Base-by-base conservation (phyloP, 129 eudicot genomes). In the Apium graveolens region DNA sequence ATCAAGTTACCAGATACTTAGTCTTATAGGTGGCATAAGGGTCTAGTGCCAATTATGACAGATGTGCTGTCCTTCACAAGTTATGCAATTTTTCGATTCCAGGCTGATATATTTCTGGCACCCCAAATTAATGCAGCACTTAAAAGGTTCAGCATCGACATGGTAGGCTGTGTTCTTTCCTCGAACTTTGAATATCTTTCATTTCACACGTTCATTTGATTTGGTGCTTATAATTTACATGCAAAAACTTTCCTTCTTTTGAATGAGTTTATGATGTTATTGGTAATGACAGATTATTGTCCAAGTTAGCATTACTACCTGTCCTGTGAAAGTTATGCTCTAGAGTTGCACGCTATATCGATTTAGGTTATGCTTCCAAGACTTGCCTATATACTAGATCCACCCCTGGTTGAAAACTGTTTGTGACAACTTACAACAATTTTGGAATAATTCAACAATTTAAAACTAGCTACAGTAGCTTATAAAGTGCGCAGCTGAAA, bases 51-150 rank as follows among this genome's bases (percentile, higher is more conserved):
- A 70, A 20, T 37, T 14, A 70, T 69, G 34, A 17, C 24, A 11
- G 35, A 7, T 69, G 13, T 17, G 4, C 24, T 4, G 74, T 37
- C 39, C 74, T 70, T 70, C 74, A 34, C 74, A 18, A 37, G 34
- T 27, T 3, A 10, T 26, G 57, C 39, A 31, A n/a, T 74, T 18
- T 46, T 44, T 53, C 41, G 16, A 70, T 69, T 84, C 63, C 96
- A 90, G 97, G 97, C 93, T 41, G 97, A 92, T 81, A 77, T 89
- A 77, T 93, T 81, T 84, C 81, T 93, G 60, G 97, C 97, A 66
- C 98, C 98, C 45, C 98, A 93, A 86, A 69, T 93, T 48, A 80
- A 88, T 80, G 89, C 78, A 74, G 92, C 98, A 74, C 80, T 88
- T 70, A 80, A 70, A 44, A 86, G 95, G 72, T 93, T 83, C 92